Conservation (phyloP, 768 basidiomycete genomes). For the Naganishia friedmannii region DNA sequence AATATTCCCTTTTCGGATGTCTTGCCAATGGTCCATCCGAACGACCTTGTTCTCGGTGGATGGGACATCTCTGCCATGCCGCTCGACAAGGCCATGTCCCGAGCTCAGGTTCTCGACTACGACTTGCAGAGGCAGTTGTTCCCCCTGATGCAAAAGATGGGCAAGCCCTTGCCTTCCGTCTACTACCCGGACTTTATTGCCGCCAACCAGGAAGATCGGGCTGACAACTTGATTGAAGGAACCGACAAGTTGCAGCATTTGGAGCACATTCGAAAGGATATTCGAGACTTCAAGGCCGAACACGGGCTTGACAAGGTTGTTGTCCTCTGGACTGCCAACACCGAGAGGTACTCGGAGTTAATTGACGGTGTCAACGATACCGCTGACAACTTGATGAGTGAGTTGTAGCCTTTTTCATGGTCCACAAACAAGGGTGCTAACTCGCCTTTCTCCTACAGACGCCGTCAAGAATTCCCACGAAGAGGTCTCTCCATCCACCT, state of each 20-base stretch:
- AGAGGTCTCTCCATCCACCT: constrained; percentile 92
- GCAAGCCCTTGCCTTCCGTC: constrained; percentile 81
- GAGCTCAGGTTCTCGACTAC: constrained; percentile 89
- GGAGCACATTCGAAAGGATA: constrained; percentile 86
- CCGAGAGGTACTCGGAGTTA: constrained; percentile 93
- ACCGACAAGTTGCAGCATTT: constrained; percentile 84
- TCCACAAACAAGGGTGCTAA: neutral
- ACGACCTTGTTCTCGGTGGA: constrained; percentile 93
- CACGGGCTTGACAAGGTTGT: constrained; percentile 81
- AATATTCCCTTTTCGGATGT: constrained; percentile 88
- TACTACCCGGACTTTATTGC: constrained; percentile 97
- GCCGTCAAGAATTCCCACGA: constrained; percentile 79
- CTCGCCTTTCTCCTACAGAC: constrained; percentile 27
- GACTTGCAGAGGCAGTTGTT: constrained; percentile 94
- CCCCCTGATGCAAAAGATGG: constrained; percentile 72
- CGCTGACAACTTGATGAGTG: constrained; percentile 71
- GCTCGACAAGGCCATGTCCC: constrained; percentile 89
- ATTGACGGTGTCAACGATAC: constrained; percentile 94
- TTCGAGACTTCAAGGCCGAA: constrained; percentile 82
- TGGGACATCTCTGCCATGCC: constrained; percentile 90
- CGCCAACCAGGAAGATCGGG: constrained; percentile 93
- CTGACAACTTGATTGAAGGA: constrained; percentile 87
- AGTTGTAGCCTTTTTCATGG: neutral
- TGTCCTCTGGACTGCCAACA: constrained; percentile 98
- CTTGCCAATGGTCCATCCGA: constrained; percentile 95